phyloP scores from a whole-genome alignment of 139 green algal genomes.

The Chlorella vulgaris region DNA sequence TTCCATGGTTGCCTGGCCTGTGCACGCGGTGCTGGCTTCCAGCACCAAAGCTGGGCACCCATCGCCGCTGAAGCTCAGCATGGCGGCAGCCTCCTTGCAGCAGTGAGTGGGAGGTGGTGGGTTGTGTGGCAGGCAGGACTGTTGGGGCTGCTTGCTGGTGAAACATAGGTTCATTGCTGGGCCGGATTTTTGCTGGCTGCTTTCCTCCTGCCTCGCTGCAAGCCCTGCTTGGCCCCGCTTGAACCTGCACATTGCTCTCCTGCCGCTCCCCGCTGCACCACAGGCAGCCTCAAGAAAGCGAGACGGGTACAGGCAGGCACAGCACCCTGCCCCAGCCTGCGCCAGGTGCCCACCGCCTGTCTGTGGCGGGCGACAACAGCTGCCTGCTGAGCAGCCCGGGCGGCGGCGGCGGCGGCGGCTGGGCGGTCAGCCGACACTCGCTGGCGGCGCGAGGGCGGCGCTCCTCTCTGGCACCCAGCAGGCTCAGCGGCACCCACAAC shows the following conservation, averaged over 20 bases:
- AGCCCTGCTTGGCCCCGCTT: too few relatives aligned
- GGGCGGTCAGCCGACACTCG: conserved; percentile 19
- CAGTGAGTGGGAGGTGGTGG: background rate
- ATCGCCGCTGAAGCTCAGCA: conserved; percentile 3
- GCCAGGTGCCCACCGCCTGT: conserved; percentile 12
- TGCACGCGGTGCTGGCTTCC: conserved; percentile 16
- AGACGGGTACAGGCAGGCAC: background rate
- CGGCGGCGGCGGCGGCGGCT: background rate
- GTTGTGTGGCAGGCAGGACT: background rate
- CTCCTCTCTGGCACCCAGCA: conserved; percentile 18
- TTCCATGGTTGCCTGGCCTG: conserved; percentile 24
- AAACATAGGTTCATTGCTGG: too few relatives aligned
- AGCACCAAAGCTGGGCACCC: conserved; percentile 8
- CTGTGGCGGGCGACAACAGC: conserved; percentile 12
- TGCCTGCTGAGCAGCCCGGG: background rate
- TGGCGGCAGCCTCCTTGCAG: background rate
- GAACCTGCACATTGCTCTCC: too few relatives aligned
- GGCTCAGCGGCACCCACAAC: background rate
- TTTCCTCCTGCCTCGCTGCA: too few relatives aligned
- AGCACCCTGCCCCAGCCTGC: conserved; percentile 21
- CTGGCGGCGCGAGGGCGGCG: conserved; percentile 3
- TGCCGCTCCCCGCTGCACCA: background rate
- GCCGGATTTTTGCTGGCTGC: too few relatives aligned
- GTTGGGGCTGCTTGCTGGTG: background rate
- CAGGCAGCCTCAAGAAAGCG: background rate